These are phyloP conservation scores for Syncephalastrum racemosum DNA, from an alignment of 371 early-diverging fungal genomes.

Conservation along the genomic window DNA sequence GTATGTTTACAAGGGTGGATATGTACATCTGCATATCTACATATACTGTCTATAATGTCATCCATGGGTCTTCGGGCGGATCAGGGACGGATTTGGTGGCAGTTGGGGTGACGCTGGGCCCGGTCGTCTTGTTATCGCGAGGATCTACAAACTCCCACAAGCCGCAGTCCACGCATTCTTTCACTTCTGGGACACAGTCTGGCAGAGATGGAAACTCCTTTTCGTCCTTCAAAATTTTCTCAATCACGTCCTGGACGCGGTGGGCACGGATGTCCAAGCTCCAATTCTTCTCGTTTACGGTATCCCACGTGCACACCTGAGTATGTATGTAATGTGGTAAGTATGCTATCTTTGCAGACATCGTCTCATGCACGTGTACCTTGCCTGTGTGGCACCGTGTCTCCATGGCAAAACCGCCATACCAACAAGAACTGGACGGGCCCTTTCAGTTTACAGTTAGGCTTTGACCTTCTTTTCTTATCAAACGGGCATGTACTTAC, in stretches of 20 bases:
- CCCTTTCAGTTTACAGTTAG: slow-evolving; percentile 40
- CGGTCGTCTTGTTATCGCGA: slow-evolving; percentile 19
- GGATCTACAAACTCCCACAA: slow-evolving; percentile 67
- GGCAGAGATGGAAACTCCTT: slow-evolving; percentile 44
- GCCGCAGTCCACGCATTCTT: slow-evolving; percentile 75
- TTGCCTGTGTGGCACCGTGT: slow-evolving; percentile 56
- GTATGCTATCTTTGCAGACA: neutral
- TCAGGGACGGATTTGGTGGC: too few relatives aligned
- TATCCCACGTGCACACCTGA: slow-evolving; percentile 67
- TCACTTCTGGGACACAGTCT: slow-evolving; percentile 53
- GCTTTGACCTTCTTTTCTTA: neutral
- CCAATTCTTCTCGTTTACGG: slow-evolving; percentile 69
- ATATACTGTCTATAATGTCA: too few relatives aligned
- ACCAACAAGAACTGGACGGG: slow-evolving; percentile 78
- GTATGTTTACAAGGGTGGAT: too few relatives aligned
- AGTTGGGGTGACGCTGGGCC: too few relatives aligned
- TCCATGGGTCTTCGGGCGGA: too few relatives aligned
- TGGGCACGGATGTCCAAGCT: slow-evolving; percentile 76
- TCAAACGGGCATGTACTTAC: slow-evolving; percentile 26
- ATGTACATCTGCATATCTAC: too few relatives aligned
- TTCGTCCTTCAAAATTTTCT: slow-evolving; percentile 66
- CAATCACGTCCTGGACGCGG: slow-evolving; percentile 78
- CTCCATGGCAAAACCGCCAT: slow-evolving; percentile 91
- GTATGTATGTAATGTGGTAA: slow-evolving; percentile 1
- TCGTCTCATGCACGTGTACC: slow-evolving; percentile 19